phyloP scores from a whole-genome alignment of 805 yeast species.

The Spathaspora hagerdaliae region DNA sequence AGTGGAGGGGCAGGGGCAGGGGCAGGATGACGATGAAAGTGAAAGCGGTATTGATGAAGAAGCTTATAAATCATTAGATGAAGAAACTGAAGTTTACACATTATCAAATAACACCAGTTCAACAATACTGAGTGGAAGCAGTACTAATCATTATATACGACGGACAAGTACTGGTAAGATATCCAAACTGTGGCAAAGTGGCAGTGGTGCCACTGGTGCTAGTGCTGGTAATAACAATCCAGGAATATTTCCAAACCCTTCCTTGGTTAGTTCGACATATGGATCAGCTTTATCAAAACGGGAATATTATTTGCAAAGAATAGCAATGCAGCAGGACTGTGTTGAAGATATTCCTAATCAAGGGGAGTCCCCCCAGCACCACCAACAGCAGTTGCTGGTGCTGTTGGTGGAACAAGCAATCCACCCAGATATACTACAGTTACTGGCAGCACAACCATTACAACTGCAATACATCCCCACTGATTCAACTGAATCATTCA shows the following conservation, averaged over 20 bases:
- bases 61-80: not conserved
- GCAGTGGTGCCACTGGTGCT: no score
- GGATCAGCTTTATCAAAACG: not conserved
- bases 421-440: no score
- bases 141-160: not conserved
- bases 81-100: not conserved
- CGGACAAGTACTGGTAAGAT: not conserved
- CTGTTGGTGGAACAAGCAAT: no score
- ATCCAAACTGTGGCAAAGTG: not conserved
- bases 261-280: no score
- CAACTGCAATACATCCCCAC: no score
- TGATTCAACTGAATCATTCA: no score
- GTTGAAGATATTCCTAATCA: conserved; percentile 13
- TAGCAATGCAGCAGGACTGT: conserved; percentile 38
- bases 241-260: no score
- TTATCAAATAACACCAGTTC: no score
- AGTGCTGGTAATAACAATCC: not conserved
- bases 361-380: no score
- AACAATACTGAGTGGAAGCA: no score
- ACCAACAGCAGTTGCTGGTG: no score
- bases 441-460: no score
- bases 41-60: not conserved
- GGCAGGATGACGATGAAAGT: not conserved
- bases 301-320: conserved; percentile 20
- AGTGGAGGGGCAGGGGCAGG: not conserved